Evolutionary conservation across 2,329 filamentous ascomycete species (phyloP).

Genomic region (Colletotrichum phormii): DNA sequence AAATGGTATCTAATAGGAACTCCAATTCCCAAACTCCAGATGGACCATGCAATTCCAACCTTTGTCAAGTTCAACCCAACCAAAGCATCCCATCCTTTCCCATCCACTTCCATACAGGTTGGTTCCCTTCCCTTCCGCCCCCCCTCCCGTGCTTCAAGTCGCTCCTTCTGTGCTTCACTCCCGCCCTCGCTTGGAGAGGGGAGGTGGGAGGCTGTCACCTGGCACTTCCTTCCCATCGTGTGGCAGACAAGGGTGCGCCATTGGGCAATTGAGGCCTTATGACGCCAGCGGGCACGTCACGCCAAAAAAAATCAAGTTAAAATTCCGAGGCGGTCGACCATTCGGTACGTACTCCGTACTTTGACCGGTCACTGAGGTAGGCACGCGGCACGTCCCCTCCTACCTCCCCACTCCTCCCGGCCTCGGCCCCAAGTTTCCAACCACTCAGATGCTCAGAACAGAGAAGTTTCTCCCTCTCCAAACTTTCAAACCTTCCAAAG

Average conservation of each 20-base stretch:
- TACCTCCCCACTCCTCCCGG: not conserved
- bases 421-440: not conserved
- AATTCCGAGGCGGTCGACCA: constrained; percentile 21
- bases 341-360: not conserved
- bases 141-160: not conserved
- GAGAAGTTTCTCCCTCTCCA: too few relatives aligned
- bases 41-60: not conserved
- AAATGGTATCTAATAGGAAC: not conserved
- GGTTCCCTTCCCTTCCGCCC: not conserved
- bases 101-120: too few relatives aligned
- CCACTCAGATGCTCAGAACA: not conserved
- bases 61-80: not conserved
- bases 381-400: not conserved
- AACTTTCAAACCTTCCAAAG: too few relatives aligned
- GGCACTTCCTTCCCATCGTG: constrained; percentile 12
- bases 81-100: not conserved
- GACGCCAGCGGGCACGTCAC: constrained; percentile 38
- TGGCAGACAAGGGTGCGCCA: constrained; percentile 26
- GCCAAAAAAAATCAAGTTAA: constrained; percentile 30
- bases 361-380: not conserved
- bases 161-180: not conserved
- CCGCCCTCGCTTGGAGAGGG: not conserved
- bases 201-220: not conserved
- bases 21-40: not conserved
- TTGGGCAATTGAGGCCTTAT: constrained; percentile 37